A percentile compares a stretch with the other conserved stretches of the same genome.
These are phyloP conservation scores for Udeniomyces megalosporus DNA, from an alignment of 768 basidiomycete genomes.

Conservation along the genomic window DNA sequence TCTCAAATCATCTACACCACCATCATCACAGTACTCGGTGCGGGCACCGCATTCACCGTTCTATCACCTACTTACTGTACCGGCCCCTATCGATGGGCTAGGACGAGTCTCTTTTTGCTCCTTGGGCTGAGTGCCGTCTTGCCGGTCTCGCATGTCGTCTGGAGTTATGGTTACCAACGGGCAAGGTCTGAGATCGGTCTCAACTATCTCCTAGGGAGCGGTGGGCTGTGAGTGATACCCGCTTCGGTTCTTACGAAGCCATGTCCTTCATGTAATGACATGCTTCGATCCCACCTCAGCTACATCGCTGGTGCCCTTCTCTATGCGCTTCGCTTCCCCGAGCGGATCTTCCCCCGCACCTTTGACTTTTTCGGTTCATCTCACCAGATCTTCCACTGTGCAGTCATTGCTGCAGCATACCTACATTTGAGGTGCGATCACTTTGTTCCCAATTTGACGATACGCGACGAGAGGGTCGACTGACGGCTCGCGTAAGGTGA, in stretches of 20 bases:
- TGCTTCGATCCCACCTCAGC: background rate
- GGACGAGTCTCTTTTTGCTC: conserved; percentile 61
- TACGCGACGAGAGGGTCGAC: too few species aligned
- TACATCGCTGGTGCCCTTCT: conserved; percentile 67
- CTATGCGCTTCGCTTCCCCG: conserved; percentile 71
- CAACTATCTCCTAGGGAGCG: conserved; percentile 51
- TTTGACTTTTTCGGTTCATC: conserved; percentile 68
- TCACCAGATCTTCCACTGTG: conserved; percentile 64
- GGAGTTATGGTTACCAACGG: conserved; percentile 42
- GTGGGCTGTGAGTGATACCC: conserved; percentile 32
- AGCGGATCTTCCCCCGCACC: conserved; percentile 52
- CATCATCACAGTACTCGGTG: background rate
- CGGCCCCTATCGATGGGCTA: conserved; percentile 54
- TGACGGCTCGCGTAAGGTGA: background rate
- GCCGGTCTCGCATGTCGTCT: conserved; percentile 50
- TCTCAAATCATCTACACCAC: background rate
- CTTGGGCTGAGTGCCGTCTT: conserved; percentile 55
- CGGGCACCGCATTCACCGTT: conserved; percentile 39
- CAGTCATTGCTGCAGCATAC: conserved; percentile 2
- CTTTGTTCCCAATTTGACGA: background rate
- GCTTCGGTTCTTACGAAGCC: background rate
- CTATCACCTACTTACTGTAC: conserved; percentile 61
- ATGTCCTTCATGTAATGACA: background rate
- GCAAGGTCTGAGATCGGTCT: conserved; percentile 51
- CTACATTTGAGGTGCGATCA: background rate